Conservation (phyloP, 805 yeast species). For the Yarrowia porcina region DNA sequence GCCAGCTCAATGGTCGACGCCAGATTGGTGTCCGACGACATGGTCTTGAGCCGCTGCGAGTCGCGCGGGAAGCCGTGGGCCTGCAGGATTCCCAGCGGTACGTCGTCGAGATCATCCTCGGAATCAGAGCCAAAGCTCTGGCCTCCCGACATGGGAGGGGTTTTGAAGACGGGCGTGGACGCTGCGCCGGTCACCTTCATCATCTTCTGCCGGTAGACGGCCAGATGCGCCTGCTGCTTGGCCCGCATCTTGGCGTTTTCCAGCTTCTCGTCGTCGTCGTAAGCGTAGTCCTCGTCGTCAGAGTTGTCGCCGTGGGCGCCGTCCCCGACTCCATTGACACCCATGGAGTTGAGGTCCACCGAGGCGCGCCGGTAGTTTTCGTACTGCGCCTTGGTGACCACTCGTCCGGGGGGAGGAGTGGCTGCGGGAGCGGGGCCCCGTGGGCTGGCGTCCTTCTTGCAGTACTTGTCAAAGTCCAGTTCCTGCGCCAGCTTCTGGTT, state of each 20-base stretch:
- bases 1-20: constrained; percentile 8
- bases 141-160: constrained; percentile 4
- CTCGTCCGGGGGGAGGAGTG: not conserved
- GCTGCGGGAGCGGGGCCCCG: not conserved
- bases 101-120: constrained; percentile 42
- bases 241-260: constrained; percentile 35
- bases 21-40: constrained; percentile 29
- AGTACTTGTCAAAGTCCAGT: constrained; percentile 20
- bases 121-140: not conserved
- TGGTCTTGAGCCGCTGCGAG: constrained; percentile 28
- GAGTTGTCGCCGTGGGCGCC: not conserved
- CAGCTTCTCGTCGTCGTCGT: constrained; percentile 30
- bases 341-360: not conserved
- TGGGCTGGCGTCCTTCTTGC: constrained; percentile 20
- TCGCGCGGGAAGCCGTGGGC: constrained; percentile 41
- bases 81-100: constrained; percentile 42
- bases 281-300: constrained; percentile 21
- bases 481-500: constrained; percentile 24
- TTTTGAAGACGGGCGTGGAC: not conserved
- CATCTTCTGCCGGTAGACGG: constrained; percentile 44
- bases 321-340: not conserved
- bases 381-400: constrained; percentile 21
- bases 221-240: constrained; percentile 42
- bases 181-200: constrained; percentile 39
- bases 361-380: constrained; percentile 23